These are phyloP conservation scores for Ramaria rubella DNA, from an alignment of 768 basidiomycete species.

Conservation along the genomic window DNA sequence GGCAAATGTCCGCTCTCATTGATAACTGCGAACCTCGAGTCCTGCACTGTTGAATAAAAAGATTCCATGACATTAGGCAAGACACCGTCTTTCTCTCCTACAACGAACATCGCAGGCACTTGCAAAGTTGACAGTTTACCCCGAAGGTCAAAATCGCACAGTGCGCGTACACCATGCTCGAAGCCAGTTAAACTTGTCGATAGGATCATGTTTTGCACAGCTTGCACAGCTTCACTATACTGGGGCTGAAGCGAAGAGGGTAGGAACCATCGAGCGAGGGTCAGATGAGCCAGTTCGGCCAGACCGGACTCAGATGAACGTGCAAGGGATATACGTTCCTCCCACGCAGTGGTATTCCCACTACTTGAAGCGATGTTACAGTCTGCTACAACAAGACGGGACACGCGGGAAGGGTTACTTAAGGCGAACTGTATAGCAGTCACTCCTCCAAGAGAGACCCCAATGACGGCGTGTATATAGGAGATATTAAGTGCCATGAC, in stretches of 20 bases:
- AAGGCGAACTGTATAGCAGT: slow-evolving; percentile 26
- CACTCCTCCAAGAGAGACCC: slow-evolving; percentile 29
- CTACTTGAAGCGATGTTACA: slow-evolving; percentile 26
- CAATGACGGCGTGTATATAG: slow-evolving; percentile 24
- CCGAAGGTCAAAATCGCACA: slow-evolving; percentile 27
- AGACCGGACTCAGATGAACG: slow-evolving; percentile 15
- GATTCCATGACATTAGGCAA: slow-evolving; percentile 21
- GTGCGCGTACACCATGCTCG: slow-evolving; percentile 20
- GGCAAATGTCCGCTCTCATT: slow-evolving; percentile 25
- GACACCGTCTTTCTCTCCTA: slow-evolving; percentile 27
- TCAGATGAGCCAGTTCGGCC: slow-evolving; percentile 21
- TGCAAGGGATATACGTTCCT: slow-evolving; percentile 26
- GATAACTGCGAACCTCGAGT: slow-evolving; percentile 18
- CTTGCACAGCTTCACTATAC: slow-evolving; percentile 15
- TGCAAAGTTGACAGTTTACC: slow-evolving; percentile 17
- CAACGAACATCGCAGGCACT: slow-evolving; percentile 23
- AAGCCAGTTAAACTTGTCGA: slow-evolving; percentile 24
- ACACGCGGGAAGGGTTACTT: slow-evolving; percentile 15
- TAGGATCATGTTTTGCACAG: slow-evolving; percentile 18
- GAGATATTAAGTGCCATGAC: slow-evolving; percentile 20
- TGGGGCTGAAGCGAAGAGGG: slow-evolving; percentile 15
- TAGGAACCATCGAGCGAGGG: slow-evolving; percentile 27
- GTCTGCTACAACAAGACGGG: slow-evolving; percentile 25
- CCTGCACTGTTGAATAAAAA: slow-evolving; percentile 17
- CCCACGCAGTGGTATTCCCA: slow-evolving; percentile 27